Percentiles rank a stretch among this genome's conserved stretches.
Conservation (phyloP, 1,284 basidiomycete genomes). For the Sanghuangporus weigelae region DNA sequence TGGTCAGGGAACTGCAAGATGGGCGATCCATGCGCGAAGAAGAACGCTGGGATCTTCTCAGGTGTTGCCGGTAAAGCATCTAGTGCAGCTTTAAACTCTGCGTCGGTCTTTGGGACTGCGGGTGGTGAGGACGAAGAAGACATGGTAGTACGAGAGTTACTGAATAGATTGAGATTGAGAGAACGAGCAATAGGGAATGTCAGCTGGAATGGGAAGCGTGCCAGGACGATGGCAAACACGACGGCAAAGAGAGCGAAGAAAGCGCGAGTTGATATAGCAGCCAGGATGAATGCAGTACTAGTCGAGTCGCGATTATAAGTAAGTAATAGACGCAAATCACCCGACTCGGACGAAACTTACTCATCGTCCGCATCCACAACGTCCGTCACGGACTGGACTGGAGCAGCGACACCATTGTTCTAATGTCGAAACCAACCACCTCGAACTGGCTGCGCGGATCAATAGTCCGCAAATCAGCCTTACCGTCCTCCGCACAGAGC, state of each 20-base stretch:
- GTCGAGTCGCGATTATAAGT: not conserved
- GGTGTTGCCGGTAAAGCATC: conserved; percentile 55
- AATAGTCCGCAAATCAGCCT: conserved; percentile 60
- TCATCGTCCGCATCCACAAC: not conserved
- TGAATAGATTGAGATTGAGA: conserved; percentile 12
- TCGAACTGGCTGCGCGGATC: conserved; percentile 61
- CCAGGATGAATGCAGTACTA: conserved; percentile 7
- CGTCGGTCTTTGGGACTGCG: conserved; percentile 31
- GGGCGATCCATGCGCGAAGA: conserved; percentile 70
- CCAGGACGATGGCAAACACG: not conserved
- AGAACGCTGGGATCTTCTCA: conserved; percentile 64
- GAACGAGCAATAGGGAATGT: conserved; percentile 1
- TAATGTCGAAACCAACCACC: conserved; percentile 12
- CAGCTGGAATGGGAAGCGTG: conserved; percentile 1
- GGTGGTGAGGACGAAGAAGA: conserved; percentile 15
- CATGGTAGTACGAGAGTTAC: not conserved
- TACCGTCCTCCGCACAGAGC: conserved; percentile 38
- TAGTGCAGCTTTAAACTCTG: conserved; percentile 53
- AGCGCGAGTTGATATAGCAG: not conserved
- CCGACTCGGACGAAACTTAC: conserved; percentile 6
- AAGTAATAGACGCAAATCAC: not conserved
- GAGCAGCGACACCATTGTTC: not conserved
- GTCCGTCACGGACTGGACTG: not conserved
- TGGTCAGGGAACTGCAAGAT: conserved; percentile 39
- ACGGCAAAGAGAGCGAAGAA: conserved; percentile 3